Conservation (phyloP, 805 yeast genomes). For the Saccharomyces eubayanus region DNA sequence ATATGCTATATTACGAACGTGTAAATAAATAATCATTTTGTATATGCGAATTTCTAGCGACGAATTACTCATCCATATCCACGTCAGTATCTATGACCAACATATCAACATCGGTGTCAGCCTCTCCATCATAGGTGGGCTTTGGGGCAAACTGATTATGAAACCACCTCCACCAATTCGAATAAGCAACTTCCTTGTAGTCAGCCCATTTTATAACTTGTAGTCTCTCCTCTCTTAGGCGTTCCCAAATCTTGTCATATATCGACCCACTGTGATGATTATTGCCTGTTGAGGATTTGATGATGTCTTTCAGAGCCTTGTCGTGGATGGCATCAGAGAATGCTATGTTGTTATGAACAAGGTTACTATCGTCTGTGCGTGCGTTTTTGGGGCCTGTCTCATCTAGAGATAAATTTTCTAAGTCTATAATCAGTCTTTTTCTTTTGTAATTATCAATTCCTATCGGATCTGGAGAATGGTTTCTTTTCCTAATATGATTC, state of each 20-base stretch:
- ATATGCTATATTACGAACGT: conserved; percentile 75
- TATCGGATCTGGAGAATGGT: conserved; percentile 20
- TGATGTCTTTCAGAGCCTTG: conserved; percentile 1
- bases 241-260: conserved; percentile 19
- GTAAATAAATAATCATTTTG: conserved; percentile 9
- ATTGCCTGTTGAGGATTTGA: conserved; percentile 1
- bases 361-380: not conserved
- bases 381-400: conserved; percentile 1
- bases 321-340: conserved; percentile 3
- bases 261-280: conserved; percentile 10
- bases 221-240: conserved; percentile 19
- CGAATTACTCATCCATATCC: conserved; percentile 8
- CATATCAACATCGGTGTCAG: conserved; percentile 2
- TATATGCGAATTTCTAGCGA: not conserved
- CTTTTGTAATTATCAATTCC: conserved; percentile 29
- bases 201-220: conserved; percentile 27
- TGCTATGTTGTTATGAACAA: not conserved
- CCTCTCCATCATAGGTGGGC: not conserved
- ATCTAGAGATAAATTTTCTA: conserved; percentile 24
- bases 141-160: conserved; percentile 5
- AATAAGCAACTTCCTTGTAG: conserved; percentile 13
- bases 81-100: conserved; percentile 9
- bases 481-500: conserved; percentile 15
- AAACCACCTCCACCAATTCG: conserved; percentile 29
- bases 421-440: conserved; percentile 26